Evolutionary conservation across 2,329 filamentous ascomycete genomes (phyloP).

Genomic region (Trichoderma sp.): DNA sequence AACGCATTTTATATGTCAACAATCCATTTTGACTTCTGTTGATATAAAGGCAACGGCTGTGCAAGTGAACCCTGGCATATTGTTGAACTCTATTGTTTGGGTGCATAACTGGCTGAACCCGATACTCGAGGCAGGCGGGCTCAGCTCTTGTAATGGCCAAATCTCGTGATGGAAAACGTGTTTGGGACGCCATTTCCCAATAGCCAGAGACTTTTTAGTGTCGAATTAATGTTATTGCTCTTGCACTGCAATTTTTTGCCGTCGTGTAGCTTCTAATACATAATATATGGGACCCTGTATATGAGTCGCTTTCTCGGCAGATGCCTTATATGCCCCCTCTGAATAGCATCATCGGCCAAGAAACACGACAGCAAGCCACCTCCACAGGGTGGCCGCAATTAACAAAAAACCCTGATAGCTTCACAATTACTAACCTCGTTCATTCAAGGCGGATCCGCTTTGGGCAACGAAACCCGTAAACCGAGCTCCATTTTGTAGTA

Average conservation of each 20-base stretch:
- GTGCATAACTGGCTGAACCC: background rate
- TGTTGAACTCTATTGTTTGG: background rate
- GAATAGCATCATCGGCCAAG: background rate
- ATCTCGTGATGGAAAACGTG: background rate
- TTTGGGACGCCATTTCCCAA: background rate
- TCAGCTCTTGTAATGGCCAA: background rate
- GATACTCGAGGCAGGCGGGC: background rate
- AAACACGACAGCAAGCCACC: background rate
- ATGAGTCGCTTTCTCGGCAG: background rate
- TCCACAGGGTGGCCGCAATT: background rate
- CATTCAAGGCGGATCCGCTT: background rate
- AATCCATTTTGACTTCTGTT: background rate
- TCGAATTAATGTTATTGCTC: background rate
- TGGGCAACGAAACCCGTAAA: background rate
- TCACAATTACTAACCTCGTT: background rate
- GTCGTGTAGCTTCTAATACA: background rate
- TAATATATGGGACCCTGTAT: background rate
- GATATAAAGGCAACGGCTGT: background rate
- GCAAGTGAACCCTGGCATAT: background rate
- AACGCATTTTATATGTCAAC: background rate
- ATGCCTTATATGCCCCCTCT: background rate
- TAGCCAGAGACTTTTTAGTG: background rate
- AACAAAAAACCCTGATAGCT: background rate
- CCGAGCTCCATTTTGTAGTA: background rate
- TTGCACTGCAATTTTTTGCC: background rate